Percentiles rank a stretch among this genome's conserved stretches.
Conservation (phyloP, 108 stramenopile genomes). For the Schizochytrium sp. region DNA sequence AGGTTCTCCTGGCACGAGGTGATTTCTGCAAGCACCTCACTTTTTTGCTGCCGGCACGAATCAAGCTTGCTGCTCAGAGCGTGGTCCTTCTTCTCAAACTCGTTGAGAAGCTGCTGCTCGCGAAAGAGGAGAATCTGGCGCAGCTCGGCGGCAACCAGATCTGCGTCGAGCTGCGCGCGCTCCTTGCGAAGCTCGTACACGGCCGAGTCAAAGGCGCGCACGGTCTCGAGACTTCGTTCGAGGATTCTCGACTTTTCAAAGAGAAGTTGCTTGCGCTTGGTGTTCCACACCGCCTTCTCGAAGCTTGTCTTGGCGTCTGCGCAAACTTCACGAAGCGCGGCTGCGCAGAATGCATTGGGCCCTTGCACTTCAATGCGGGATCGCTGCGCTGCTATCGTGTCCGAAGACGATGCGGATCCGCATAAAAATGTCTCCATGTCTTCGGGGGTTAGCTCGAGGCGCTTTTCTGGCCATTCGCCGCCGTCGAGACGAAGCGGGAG, state of each 20-base stretch:
- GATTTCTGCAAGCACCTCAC: constrained; percentile 35
- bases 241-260: constrained; percentile 33
- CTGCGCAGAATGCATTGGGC: not conserved
- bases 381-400: too few species aligned
- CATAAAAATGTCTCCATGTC: constrained; percentile 19
- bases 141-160: constrained; percentile 48
- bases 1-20: constrained; percentile 25
- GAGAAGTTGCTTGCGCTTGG: constrained; percentile 19
- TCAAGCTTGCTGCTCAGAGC: constrained; percentile 43
- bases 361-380: too few species aligned
- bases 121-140: constrained; percentile 38
- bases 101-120: constrained; percentile 45
- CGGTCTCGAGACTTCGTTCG: constrained; percentile 16
- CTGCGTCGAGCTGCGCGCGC: constrained; percentile 25
- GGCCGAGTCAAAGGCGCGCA: constrained; percentile 39
- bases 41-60: constrained; percentile 38
- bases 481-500: constrained; percentile 14
- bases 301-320: not conserved
- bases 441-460: constrained; percentile 14
- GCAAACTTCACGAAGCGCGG: not conserved
- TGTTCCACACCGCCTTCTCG: constrained; percentile 19
- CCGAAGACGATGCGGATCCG: not conserved
- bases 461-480: constrained; percentile 35
- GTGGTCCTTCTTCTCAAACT: constrained; percentile 45
- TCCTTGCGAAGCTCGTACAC: constrained; percentile 46